phyloP scores from a whole-genome alignment of 805 yeast species.

The Candida ipomoeae region DNA sequence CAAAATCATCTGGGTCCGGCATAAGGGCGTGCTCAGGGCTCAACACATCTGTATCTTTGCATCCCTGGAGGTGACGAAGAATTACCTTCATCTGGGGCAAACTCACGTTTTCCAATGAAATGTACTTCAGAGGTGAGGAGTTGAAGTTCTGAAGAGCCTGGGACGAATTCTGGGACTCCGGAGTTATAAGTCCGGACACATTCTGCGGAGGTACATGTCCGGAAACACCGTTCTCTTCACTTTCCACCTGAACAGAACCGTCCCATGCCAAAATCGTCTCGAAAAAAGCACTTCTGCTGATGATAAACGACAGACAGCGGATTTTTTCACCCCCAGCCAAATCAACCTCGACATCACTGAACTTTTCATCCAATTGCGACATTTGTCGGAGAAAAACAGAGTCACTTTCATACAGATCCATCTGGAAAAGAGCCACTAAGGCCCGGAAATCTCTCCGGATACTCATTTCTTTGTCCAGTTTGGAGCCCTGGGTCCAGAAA shows the following conservation, averaged over 20 bases:
- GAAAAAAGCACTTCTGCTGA: conserved; percentile 58
- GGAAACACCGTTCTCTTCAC: background rate
- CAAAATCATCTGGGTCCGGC: conserved; percentile 39
- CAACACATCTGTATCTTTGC: conserved; percentile 31
- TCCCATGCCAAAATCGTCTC: conserved; percentile 61
- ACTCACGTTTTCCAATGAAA: conserved; percentile 38
- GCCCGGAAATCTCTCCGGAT: conserved; percentile 27
- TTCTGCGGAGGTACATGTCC: too few species aligned
- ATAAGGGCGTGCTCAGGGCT: conserved; percentile 17
- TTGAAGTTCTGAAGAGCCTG: too few species aligned
- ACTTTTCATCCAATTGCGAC: conserved; percentile 13
- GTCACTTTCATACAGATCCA: conserved; percentile 14
- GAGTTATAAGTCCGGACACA: too few species aligned
- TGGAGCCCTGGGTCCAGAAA: conserved; percentile 42
- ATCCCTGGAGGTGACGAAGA: conserved; percentile 57
- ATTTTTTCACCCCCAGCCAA: conserved; percentile 45
- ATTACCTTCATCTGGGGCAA: conserved; percentile 44
- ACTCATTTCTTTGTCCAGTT: conserved; percentile 23
- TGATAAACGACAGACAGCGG: conserved; percentile 52
- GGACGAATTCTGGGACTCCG: too few species aligned
- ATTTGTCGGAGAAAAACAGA: conserved; percentile 7
- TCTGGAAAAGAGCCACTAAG: conserved; percentile 16
- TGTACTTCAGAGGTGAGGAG: too few species aligned
- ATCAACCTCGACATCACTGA: conserved; percentile 41
- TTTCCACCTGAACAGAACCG: background rate